Conservation (phyloP, 192 early-diverging fungal genomes). For the Entrophospora sp. region DNA sequence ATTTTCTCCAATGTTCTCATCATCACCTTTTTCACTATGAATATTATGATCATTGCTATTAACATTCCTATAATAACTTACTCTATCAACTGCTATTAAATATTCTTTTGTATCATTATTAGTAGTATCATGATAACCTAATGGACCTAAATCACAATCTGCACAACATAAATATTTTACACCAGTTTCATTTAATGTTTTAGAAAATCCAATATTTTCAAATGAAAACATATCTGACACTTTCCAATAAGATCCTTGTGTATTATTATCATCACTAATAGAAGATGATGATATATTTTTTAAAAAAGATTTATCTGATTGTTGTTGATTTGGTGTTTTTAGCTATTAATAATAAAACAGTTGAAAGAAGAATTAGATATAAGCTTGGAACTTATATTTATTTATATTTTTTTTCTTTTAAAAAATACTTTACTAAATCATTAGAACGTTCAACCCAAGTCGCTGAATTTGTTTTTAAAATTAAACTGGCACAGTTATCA, state of each 20-base stretch:
- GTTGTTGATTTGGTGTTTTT: neutral
- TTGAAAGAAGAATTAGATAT: no score
- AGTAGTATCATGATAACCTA: conserved; percentile 58
- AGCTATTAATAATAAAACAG: neutral
- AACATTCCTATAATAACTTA: no score
- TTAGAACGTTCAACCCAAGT: no score
- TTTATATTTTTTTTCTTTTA: no score
- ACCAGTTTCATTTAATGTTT: conserved; percentile 37
- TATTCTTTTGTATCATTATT: conserved; percentile 40
- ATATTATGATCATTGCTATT: no score
- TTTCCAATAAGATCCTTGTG: conserved; percentile 44
- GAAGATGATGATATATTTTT: conserved; percentile 1
- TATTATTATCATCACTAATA: neutral
- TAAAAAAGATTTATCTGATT: neutral
- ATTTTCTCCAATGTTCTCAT: no score
- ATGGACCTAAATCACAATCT: conserved; percentile 63
- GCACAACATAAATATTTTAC: conserved; percentile 65
- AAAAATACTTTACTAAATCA: no score
- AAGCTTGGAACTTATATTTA: no score
- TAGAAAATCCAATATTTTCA: conserved; percentile 70
- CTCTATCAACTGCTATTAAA: conserved; percentile 50
- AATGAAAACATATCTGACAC: conserved; percentile 62
- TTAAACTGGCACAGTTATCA: no score
- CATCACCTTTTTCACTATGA: no score
- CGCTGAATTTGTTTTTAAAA: no score